These are phyloP conservation scores for Iris macrosiphon DNA, from an alignment of 106 monocot species.

Conservation along the genomic window DNA sequence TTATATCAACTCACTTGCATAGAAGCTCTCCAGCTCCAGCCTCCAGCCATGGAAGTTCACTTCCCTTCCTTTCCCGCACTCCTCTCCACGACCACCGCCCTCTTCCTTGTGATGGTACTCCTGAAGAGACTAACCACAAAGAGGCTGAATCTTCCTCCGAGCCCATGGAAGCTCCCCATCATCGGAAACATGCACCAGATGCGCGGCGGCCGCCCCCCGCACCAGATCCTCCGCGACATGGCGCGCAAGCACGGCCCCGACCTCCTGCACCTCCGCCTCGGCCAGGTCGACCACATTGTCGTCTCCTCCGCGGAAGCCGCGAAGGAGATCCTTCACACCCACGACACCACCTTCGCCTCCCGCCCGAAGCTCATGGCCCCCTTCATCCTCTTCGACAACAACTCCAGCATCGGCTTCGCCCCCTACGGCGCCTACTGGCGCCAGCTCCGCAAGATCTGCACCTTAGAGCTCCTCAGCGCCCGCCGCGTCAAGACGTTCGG, in stretches of 20 bases:
- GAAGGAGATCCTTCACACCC: background rate
- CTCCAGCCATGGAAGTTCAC: no score
- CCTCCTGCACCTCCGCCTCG: constrained; percentile 7
- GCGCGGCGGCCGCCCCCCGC: background rate
- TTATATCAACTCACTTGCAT: no score
- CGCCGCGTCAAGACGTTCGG: constrained; percentile 4
- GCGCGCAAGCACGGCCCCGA: background rate
- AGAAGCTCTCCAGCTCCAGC: no score
- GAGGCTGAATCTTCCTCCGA: constrained; percentile 15
- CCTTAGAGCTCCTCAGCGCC: background rate
- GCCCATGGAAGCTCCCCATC: constrained; percentile 20
- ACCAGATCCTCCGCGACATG: background rate
- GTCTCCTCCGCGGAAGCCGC: constrained; percentile 6
- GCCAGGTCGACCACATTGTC: background rate
- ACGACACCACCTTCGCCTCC: constrained; percentile 2
- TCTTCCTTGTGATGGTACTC: no score
- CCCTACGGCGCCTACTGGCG: constrained; percentile 1
- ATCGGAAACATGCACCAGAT: constrained; percentile 29
- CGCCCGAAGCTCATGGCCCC: background rate
- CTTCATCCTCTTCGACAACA: background rate
- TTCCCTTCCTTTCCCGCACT: no score
- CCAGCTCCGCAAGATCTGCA: constrained; percentile 7
- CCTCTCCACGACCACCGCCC: no score
- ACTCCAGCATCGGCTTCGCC: constrained; percentile 3
- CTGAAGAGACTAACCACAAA: no score